Evolutionary conservation across 1,284 basidiomycete genomes (phyloP), one percentile per base, ranked within the genome.

Genomic region (Ceratobasidium sp.): DNA sequence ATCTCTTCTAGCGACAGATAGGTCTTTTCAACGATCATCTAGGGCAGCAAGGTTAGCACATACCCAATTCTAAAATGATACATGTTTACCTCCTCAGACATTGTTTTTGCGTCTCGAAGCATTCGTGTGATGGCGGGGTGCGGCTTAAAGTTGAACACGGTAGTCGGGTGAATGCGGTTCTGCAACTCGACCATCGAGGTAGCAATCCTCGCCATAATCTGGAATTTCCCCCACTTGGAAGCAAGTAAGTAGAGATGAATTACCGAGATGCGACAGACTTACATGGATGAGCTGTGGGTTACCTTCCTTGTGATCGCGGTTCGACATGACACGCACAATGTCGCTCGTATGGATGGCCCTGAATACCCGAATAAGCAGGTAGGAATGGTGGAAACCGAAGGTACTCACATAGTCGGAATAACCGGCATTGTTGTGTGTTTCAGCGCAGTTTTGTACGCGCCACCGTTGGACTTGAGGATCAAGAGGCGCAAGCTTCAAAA

Each of bases 301-400:
- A n/a, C 87, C 85, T 17, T 88, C 84, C 79, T 89, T 88, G 78
- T 87, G 85, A 80, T 94, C 92, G 7, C 86, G 85, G 78, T 94
- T 94, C 84, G 93, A 92, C 77, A 94, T 89, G 6, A 92, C 90
- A 77, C 89, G 89, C 70, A 93, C 91, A 56, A 94, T 86, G 82
- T 94, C 92, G 37, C 90, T 92, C 81, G 93, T 89, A 78, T 95
- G 93, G 25, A 95, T 91, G 82, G 95, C 92, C 83, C 93, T 94
- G 80, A 25, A 76, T 40, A 22, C 56, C 73, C n/a, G n/a, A 59
- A 79, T 56, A 76, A 74, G 76, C 37, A 44, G 37, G n/a, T n/a
- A 46, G 32, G 43, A n/a, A 54, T 49, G 29, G 32, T 29, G 11
- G 37, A 40, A 25, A 54, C 8, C n/a, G n/a, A 4, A 1, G 11